Evolutionary conservation across 257 asterid species (phyloP).

Genomic region (Capsicum rhomboideum): DNA sequence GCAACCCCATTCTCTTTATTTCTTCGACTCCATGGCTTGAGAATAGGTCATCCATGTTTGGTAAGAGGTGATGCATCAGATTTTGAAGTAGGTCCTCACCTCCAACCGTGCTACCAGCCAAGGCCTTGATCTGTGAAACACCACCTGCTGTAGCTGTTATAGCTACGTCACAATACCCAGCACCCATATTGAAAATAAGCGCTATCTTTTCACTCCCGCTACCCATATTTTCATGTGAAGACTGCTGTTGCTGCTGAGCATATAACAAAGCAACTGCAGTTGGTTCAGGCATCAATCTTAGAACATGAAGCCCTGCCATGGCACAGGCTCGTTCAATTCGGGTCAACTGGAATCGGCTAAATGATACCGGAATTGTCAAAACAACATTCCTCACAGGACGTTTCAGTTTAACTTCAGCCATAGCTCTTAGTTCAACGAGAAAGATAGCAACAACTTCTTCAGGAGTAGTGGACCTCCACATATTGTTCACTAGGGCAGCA

Average conservation of each 20-base stretch:
- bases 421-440: constrained; percentile 52
- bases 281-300: constrained; percentile 87
- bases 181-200: constrained; percentile 83
- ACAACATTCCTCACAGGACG: constrained; percentile 55
- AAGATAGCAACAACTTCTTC: constrained; percentile 88
- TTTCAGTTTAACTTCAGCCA: constrained; percentile 63
- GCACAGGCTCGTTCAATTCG: constrained; percentile 83
- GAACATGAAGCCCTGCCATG: constrained; percentile 86
- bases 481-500: constrained; percentile 70
- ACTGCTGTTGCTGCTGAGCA: constrained; percentile 71
- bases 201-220: constrained; percentile 65
- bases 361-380: constrained; percentile 63
- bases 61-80: constrained; percentile 51
- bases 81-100: constrained; percentile 80
- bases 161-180: constrained; percentile 84
- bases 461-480: constrained; percentile 85
- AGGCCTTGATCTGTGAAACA: constrained; percentile 69
- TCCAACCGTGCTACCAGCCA: constrained; percentile 60
- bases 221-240: constrained; percentile 38
- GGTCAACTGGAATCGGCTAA: constrained; percentile 73
- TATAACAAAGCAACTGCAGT: constrained; percentile 81
- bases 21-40: constrained; percentile 54
- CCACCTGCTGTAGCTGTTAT: constrained; percentile 80
- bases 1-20: constrained; percentile 55
- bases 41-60: constrained; percentile 51